Conservation (phyloP, 768 basidiomycete species). For the Crepidotus variabilis region DNA sequence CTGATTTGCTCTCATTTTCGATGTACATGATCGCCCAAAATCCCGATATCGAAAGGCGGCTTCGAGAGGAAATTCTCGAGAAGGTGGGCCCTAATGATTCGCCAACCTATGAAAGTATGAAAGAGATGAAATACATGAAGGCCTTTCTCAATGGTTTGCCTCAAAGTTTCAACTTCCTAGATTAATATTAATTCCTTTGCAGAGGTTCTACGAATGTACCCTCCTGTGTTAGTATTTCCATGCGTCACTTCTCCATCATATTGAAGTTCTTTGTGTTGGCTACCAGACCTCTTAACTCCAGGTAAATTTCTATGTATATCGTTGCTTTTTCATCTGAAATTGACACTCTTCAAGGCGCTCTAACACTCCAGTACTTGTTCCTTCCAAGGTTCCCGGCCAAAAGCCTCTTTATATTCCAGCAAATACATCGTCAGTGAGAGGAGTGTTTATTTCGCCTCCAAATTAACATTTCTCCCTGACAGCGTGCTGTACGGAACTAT, state of each 20-base stretch:
- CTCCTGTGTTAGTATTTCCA: conserved; percentile 32
- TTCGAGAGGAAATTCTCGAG: conserved; percentile 38
- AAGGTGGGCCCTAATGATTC: conserved; percentile 31
- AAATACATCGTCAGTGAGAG: conserved; percentile 32
- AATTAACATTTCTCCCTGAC: neutral
- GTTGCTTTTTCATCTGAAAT: no score
- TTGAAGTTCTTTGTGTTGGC: no score
- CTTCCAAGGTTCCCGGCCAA: conserved; percentile 35
- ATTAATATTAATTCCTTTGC: neutral
- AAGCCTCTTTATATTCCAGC: conserved; percentile 52
- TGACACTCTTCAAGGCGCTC: no score
- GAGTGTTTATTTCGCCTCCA: neutral
- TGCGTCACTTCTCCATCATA: no score
- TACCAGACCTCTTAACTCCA: no score
- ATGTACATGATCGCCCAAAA: conserved; percentile 42
- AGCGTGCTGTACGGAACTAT: conserved; percentile 32
- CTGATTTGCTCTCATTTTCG: conserved; percentile 8
- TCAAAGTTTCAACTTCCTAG: neutral
- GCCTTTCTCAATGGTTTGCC: conserved; percentile 31
- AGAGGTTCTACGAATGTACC: conserved; percentile 43
- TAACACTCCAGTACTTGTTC: conserved; percentile 40
- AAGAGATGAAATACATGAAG: conserved; percentile 39
- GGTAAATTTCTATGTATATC: no score
- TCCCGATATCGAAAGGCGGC: conserved; percentile 32
- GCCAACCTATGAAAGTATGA: conserved; percentile 42